phyloP scores from a whole-genome alignment of 495 filamentous ascomycete genomes.

The Amphirosellinia nigrospora region DNA sequence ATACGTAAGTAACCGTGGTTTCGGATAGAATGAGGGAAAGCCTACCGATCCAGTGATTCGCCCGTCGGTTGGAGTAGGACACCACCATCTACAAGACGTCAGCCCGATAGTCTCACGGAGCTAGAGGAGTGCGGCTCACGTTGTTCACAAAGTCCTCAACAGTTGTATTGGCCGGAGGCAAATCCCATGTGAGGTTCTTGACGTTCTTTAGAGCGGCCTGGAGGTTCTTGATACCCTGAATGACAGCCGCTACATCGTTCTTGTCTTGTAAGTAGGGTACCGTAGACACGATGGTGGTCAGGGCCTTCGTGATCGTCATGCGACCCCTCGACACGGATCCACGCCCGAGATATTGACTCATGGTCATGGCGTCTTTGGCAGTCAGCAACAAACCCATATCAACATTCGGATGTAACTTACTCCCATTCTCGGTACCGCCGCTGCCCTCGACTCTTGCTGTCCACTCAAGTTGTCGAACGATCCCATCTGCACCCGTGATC shows the following conservation, averaged over 20 bases:
- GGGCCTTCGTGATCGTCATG: slow-evolving; percentile 63
- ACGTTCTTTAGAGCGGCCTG: slow-evolving; percentile 60
- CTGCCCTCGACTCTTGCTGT: slow-evolving; percentile 66
- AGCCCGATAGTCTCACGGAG: slow-evolving; percentile 17
- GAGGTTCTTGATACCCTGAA: slow-evolving; percentile 64
- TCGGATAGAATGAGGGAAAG: neutral
- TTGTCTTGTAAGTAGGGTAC: slow-evolving; percentile 60
- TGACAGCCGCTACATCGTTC: slow-evolving; percentile 57
- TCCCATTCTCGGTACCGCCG: slow-evolving; percentile 45
- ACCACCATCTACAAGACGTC: slow-evolving; percentile 38
- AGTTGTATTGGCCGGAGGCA: slow-evolving; percentile 53
- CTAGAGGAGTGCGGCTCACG: slow-evolving; percentile 18
- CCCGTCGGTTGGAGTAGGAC: slow-evolving; percentile 57
- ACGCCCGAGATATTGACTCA: slow-evolving; percentile 70
- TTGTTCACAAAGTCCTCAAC: slow-evolving; percentile 58
- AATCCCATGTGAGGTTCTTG: slow-evolving; percentile 53
- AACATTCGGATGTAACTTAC: slow-evolving; percentile 32
- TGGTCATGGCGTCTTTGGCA: slow-evolving; percentile 59
- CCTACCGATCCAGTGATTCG: slow-evolving; percentile 64
- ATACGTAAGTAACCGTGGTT: neutral
- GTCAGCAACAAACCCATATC: slow-evolving; percentile 24
- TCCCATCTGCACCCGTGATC: slow-evolving; percentile 65
- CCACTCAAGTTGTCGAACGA: slow-evolving; percentile 70
- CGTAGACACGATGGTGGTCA: slow-evolving; percentile 61
- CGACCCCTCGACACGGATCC: slow-evolving; percentile 66